Base-by-base conservation (phyloP, 2,329 filamentous ascomycete species). In the Rugonectria rugulosa region DNA sequence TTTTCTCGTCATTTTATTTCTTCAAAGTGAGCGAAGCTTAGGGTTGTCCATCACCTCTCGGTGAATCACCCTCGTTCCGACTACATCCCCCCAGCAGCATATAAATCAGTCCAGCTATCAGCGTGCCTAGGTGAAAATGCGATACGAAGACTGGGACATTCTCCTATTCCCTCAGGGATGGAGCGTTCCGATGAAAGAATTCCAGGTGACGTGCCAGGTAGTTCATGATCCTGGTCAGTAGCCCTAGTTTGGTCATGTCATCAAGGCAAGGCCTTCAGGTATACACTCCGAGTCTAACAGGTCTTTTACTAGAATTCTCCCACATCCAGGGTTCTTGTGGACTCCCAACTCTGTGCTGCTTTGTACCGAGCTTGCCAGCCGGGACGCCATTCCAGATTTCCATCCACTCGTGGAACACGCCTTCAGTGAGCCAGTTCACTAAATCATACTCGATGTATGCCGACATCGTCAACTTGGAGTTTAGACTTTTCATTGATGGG, bases 121-220 rank as follows among this genome's bases (percentile, higher is more conserved):
- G 32, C 32, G 6, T n/a, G n/a, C n/a, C n/a, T n/a, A n/a, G n/a
- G n/a, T n/a, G n/a, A n/a, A n/a, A n/a, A 96, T 96, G 92, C 87
- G 91, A 56, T 96, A 89, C 79, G 84, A 91, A 65, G 87, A 91
- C 68, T 96, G 91, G 92, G 92, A 96, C 68, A 83, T 95, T 51
- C 84, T 96, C 37, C 79, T 96, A 58, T 96, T 96, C 70, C 88
- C 90, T 0, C 74, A 73, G 58, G 81, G 83, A 57, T 86, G 81
- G 64, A 87, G 86, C 65, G 71, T 89, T 11, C 92, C 92, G 1
- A 74, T 93, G 51, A 90, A 91, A 72, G 92, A 96, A 73, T 96
- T 95, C 80, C 88, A 87, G 68, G 91, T 90, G 7, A 81, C 85
- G 57, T 96, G 90, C 71, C 88, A 89, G 70, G 85, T 88, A 26